Conservation (phyloP, 371 early-diverging fungal genomes). For the Mucor plumbeus region DNA sequence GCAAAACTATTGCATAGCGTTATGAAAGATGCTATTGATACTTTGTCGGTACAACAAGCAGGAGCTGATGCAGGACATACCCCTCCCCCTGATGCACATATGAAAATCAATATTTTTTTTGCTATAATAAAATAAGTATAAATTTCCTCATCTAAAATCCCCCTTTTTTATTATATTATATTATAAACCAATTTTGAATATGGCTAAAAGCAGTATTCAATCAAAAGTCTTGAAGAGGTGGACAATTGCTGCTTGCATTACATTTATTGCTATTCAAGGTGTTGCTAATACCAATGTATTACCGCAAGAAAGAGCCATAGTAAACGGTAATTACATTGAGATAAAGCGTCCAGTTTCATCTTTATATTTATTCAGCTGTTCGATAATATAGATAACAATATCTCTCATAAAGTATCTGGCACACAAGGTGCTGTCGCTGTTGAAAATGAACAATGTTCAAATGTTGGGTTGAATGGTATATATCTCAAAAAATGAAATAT, state of each 20-base stretch:
- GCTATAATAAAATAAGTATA: too few relatives aligned
- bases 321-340: not conserved
- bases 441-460: constrained; percentile 82
- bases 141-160: too few relatives aligned
- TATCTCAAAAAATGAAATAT: not conserved
- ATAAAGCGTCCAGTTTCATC: not conserved
- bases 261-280: not conserved
- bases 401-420: constrained; percentile 6
- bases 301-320: not conserved
- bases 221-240: not conserved
- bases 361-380: not conserved
- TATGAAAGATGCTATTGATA: too few relatives aligned
- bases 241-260: not conserved
- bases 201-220: not conserved
- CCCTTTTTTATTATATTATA: too few relatives aligned
- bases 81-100: too few relatives aligned
- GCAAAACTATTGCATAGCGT: too few relatives aligned
- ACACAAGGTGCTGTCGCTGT: constrained; percentile 80
- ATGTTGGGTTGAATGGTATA: constrained; percentile 80
- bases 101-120: too few relatives aligned
- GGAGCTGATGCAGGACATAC: too few relatives aligned
- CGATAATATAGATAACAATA: not conserved
- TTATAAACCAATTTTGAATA: not conserved
- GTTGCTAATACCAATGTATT: not conserved
- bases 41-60: too few relatives aligned